Conservation (phyloP, 257 asterid genomes). For the Coffea eugenioides region DNA sequence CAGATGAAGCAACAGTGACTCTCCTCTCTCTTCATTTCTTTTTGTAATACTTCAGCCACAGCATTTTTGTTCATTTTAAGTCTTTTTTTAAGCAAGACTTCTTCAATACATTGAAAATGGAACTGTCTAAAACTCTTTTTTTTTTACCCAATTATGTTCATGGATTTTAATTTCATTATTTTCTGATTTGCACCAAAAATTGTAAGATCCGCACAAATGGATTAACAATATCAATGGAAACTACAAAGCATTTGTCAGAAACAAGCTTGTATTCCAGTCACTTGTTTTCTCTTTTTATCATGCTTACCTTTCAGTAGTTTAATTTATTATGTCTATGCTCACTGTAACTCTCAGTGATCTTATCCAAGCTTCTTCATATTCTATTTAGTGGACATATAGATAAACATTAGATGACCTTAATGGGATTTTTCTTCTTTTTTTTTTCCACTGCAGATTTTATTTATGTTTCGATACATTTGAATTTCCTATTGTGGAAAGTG, state of each 20-base stretch:
- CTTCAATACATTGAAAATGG: neutral
- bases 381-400: neutral
- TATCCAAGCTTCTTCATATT: neutral
- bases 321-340: neutral
- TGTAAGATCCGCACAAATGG: neutral
- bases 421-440: neutral
- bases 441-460: neutral
- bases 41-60: neutral
- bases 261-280: neutral
- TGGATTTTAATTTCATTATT: neutral
- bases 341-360: neutral
- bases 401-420: neutral
- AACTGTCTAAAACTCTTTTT: neutral
- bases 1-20: too few relatives aligned
- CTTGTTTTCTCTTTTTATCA: neutral
- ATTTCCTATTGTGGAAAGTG: neutral
- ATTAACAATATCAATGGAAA: neutral
- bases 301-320: neutral
- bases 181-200: neutral
- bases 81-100: neutral
- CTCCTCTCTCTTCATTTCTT: neutral
- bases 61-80: neutral
- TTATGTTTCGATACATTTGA: neutral
- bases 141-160: neutral
- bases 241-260: neutral